Evolutionary conservation across 805 yeast genomes (phyloP), one percentile per base, ranked within the genome.

Genomic region (Pichia scutulata): DNA sequence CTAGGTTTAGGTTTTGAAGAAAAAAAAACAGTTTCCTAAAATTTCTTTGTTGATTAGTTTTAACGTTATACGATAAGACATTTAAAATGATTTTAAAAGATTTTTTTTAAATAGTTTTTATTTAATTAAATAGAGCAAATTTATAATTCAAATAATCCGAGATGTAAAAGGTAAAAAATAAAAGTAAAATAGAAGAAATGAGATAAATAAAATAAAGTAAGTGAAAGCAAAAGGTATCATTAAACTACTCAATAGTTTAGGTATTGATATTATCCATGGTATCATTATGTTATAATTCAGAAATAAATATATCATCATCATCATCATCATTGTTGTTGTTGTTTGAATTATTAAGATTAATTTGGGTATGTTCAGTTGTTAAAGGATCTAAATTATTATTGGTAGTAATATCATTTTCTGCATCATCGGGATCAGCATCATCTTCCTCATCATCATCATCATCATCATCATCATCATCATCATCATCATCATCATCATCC

Each of bases 251-350:
- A 33, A 33, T 33, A 16, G 19, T 16, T 33, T 16, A 7, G 19
- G 19, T 16, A 16, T n/a, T 16, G 4, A 7, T 16, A 33, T 8
- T 13, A 16, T 2, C 19, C 18, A 33, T n/a, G 7, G 4, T 42
- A 13, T 8, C 18, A 28, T 28, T n/a, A 42, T 8, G 21, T 24
- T 24, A 46, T 26, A 46, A 22, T 39, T 48, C 43, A 44, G 47
- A 23, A 40, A 46, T 24, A 48, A 48, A 33, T 43, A 51, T 22
- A 46, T 45, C 19, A 39, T 51, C 47, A 40, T 50, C 46, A 39
- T 40, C 42, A 8, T 12, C 16, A 37, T 16, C 40, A 21, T 7
- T 23, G 10, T 22, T 21, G 6, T 7, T 23, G 10, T 22, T 21
- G 6, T 16, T n/a, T 33, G 37, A 33, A 33, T 16, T 33, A 33